These are phyloP conservation scores for Pestalotiopsis sp. DNA, from an alignment of 2,329 filamentous ascomycete species.

Conservation along the genomic window DNA sequence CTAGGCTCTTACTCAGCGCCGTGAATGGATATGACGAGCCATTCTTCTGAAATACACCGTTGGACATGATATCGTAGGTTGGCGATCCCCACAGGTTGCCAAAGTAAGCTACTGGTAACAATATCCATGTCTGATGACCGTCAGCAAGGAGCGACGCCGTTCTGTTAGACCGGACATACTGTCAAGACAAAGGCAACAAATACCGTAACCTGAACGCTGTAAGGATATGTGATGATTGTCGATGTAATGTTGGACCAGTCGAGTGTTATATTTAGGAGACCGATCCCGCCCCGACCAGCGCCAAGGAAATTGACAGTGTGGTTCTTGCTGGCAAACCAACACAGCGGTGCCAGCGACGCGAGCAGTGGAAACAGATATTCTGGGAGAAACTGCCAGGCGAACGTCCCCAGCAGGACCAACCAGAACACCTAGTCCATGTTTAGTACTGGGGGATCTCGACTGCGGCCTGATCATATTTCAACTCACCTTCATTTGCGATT, in stretches of 20 bases:
- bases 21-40: constrained; percentile 45
- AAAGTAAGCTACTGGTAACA: constrained; percentile 60
- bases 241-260: constrained; percentile 65
- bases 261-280: constrained; percentile 58
- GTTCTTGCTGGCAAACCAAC: constrained; percentile 63
- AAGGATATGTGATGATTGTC: constrained; percentile 50
- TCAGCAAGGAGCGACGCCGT: too few species aligned
- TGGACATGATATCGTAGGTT: constrained; percentile 55
- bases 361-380: constrained; percentile 62
- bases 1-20: constrained; percentile 23
- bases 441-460: not conserved
- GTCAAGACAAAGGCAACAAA: constrained; percentile 50
- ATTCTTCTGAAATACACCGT: constrained; percentile 51
- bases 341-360: constrained; percentile 60
- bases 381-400: constrained; percentile 62
- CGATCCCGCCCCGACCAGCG: constrained; percentile 62
- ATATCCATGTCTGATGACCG: constrained; percentile 54
- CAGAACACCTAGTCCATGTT: constrained; percentile 48
- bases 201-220: constrained; percentile 53
- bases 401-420: constrained; percentile 49
- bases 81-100: constrained; percentile 53
- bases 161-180: not conserved
- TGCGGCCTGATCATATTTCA: too few species aligned
- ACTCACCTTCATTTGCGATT: constrained; percentile 1
- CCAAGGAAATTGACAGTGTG: constrained; percentile 60